phyloP scores from a whole-genome alignment of 805 yeast genomes.

The Clavispora fructus region DNA sequence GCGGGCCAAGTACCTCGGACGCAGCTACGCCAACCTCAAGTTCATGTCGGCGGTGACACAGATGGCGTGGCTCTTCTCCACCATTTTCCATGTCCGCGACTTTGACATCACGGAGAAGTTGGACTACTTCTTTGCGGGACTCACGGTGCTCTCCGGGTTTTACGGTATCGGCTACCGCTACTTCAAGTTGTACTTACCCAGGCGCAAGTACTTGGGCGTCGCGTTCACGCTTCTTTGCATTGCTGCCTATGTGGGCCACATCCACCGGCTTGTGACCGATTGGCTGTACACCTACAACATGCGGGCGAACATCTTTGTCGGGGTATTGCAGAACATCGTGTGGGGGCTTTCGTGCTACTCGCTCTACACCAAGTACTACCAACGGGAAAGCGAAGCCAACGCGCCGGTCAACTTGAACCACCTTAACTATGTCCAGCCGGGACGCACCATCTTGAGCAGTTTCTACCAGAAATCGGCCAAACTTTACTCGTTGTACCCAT shows the following conservation, averaged over 20 bases:
- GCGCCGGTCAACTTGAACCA: slow-evolving; percentile 17
- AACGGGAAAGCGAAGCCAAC: slow-evolving; percentile 14
- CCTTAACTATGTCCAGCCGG: slow-evolving; percentile 20
- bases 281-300: slow-evolving; percentile 95
- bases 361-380: slow-evolving; percentile 29
- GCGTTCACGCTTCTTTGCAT: slow-evolving; percentile 39
- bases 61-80: slow-evolving; percentile 83
- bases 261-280: slow-evolving; percentile 56
- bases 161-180: slow-evolving; percentile 61
- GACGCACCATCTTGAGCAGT: slow-evolving; percentile 21
- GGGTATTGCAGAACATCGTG: slow-evolving; percentile 62
- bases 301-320: slow-evolving; percentile 80
- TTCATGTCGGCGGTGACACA: slow-evolving; percentile 52
- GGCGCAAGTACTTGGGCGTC: slow-evolving; percentile 17
- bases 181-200: slow-evolving; percentile 48
- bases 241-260: slow-evolving; percentile 55
- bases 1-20: slow-evolving; percentile 1
- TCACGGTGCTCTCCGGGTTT: slow-evolving; percentile 76
- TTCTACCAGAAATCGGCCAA: slow-evolving; percentile 34
- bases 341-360: slow-evolving; percentile 26
- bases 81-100: slow-evolving; percentile 87
- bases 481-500: slow-evolving; percentile 35
- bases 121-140: slow-evolving; percentile 91
- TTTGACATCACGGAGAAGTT: slow-evolving; percentile 70
- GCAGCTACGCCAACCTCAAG: slow-evolving; percentile 25